phyloP scores from a whole-genome alignment of 371 early-diverging fungal species.

The Capillidium heterosporum region DNA sequence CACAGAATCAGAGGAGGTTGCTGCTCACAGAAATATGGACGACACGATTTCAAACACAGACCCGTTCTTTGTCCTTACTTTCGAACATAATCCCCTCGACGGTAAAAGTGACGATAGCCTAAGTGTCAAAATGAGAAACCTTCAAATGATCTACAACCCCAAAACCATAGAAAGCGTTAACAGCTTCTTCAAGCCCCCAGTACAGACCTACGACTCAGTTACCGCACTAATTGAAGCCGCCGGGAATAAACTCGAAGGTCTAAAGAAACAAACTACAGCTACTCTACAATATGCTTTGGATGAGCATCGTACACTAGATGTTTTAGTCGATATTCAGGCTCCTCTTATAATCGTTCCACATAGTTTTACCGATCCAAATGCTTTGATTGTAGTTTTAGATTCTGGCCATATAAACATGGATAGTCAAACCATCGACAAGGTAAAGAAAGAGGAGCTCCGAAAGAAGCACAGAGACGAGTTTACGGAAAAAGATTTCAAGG shows the following conservation, averaged over 20 bases:
- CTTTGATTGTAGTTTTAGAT: conserved; percentile 69
- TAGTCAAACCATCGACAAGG: conserved; percentile 58
- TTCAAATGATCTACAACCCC: conserved; percentile 83
- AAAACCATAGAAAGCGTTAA: conserved; percentile 46
- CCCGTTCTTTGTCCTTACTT: conserved; percentile 67
- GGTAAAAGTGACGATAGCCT: conserved; percentile 73
- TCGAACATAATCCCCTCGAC: conserved; percentile 77
- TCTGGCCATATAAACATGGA: conserved; percentile 82
- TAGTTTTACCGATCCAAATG: conserved; percentile 42
- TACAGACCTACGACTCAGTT: conserved; percentile 53
- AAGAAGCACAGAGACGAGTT: conserved; percentile 36
- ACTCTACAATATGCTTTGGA: conserved; percentile 75
- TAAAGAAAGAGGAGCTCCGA: conserved; percentile 43
- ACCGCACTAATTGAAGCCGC: conserved; percentile 61
- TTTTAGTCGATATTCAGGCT: conserved; percentile 89
- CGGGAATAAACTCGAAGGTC: conserved; percentile 71
- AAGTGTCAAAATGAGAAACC: conserved; percentile 64
- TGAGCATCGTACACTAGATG: conserved; percentile 71
- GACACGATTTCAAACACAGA: conserved; percentile 11
- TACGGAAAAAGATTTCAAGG: conserved; percentile 39
- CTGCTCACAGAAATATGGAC: not conserved
- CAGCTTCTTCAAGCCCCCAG: conserved; percentile 73
- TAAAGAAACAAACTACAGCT: conserved; percentile 76
- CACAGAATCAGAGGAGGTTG: conserved; percentile 9
- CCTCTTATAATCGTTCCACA: conserved; percentile 86